Evolutionary conservation across 257 asterid genomes (phyloP).

Genomic region (Plantago elongata): DNA sequence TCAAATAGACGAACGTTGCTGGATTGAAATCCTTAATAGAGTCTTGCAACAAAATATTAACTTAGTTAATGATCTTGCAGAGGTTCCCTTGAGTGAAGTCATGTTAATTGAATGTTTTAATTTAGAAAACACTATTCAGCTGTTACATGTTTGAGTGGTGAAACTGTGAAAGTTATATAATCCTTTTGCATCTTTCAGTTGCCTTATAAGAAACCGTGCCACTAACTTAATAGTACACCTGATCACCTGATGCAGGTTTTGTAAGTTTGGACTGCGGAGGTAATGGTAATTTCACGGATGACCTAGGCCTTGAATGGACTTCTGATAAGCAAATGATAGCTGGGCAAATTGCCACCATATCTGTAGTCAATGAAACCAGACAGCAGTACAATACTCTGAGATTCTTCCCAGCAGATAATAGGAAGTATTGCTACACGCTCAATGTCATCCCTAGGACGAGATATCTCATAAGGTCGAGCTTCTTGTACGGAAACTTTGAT

Average conservation of each 20-base stretch:
- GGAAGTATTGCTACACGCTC: slow-evolving; percentile 82
- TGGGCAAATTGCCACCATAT: slow-evolving; percentile 52
- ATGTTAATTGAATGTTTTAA: too few species aligned
- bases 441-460: slow-evolving; percentile 69
- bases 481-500: slow-evolving; percentile 87
- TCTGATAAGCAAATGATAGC: slow-evolving; percentile 52
- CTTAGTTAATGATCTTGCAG: neutral
- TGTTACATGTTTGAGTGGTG: too few species aligned
- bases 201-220: neutral
- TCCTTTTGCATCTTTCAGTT: neutral
- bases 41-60: neutral
- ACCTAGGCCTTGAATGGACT: slow-evolving; percentile 68
- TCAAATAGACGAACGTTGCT: too few species aligned
- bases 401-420: slow-evolving; percentile 78
- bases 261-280: slow-evolving; percentile 94
- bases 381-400: slow-evolving; percentile 63
- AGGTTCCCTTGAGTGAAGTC: neutral
- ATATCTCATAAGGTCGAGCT: slow-evolving; percentile 81
- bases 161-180: neutral
- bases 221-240: neutral
- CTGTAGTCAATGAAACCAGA: slow-evolving; percentile 62
- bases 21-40: too few species aligned
- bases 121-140: too few species aligned
- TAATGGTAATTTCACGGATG: slow-evolving; percentile 57
- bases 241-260: slow-evolving; percentile 57